These are phyloP conservation scores for Peronospora farinosa DNA, from an alignment of 352 stramenopile species.

Conservation along the genomic window DNA sequence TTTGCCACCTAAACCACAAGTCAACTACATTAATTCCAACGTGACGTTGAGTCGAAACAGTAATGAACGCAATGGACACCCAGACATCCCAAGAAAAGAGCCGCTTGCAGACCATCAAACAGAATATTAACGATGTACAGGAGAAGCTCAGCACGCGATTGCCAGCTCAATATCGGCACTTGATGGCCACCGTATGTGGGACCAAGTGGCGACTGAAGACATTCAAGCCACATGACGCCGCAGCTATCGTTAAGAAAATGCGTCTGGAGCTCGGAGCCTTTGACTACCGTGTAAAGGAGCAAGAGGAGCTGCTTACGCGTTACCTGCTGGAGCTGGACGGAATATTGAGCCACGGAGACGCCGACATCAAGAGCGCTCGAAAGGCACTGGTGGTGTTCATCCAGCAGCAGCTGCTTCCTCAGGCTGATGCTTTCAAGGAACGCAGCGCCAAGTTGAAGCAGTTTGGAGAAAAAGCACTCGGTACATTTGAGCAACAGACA, in stretches of 20 bases:
- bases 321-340: constrained; percentile 51
- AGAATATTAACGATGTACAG: constrained; percentile 40
- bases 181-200: constrained; percentile 31
- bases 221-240: constrained; percentile 5
- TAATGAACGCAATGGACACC: constrained; percentile 19
- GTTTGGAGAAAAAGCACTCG: constrained; percentile 34
- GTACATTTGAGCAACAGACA: constrained; percentile 5
- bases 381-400: constrained; percentile 50
- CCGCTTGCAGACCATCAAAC: constrained; percentile 39
- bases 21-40: neutral
- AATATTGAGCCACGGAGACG: constrained; percentile 54
- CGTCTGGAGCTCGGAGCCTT: constrained; percentile 50
- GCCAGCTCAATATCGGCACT: constrained; percentile 28
- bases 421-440: constrained; percentile 41
- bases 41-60: neutral
- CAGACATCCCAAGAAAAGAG: constrained; percentile 29
- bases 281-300: constrained; percentile 52
- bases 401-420: constrained; percentile 36
- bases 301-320: constrained; percentile 54
- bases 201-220: constrained; percentile 45
- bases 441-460: constrained; percentile 38
- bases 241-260: constrained; percentile 31
- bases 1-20: constrained; percentile 5
- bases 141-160: constrained; percentile 33
- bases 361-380: constrained; percentile 38